Conservation (phyloP, 2,329 filamentous ascomycete genomes). For the Huntiella savannae region DNA sequence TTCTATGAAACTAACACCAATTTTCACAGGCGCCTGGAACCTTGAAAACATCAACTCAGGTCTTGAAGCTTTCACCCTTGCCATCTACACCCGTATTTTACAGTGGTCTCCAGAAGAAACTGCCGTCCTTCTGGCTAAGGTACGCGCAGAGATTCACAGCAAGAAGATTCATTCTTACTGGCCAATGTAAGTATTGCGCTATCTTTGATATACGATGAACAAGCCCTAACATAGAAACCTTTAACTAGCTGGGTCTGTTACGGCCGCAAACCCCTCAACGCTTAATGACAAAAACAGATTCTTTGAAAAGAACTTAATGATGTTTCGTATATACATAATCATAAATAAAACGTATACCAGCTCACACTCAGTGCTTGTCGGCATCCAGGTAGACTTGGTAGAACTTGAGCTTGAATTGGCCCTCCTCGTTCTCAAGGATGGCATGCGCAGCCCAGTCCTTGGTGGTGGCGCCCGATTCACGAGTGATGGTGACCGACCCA, state of each 20-base stretch:
- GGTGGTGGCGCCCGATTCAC: slow-evolving; percentile 14
- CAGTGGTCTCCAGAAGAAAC: slow-evolving; percentile 17
- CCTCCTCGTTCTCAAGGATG: slow-evolving; percentile 25
- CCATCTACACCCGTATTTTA: slow-evolving; percentile 18
- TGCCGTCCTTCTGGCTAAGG: slow-evolving; percentile 15
- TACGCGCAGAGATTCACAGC: slow-evolving; percentile 17
- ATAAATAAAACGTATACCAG: background rate
- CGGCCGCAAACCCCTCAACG: background rate
- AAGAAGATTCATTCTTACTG: slow-evolving; percentile 18
- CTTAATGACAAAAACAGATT: background rate
- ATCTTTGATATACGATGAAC: too few species aligned
- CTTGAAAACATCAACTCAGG: slow-evolving; percentile 12
- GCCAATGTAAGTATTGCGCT: slow-evolving; percentile 16
- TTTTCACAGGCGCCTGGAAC: slow-evolving; percentile 16
- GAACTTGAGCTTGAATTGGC: slow-evolving; percentile 31
- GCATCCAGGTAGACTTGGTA: slow-evolving; percentile 34
- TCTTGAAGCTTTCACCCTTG: slow-evolving; percentile 18
- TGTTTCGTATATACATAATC: background rate
- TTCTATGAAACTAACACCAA: background rate
- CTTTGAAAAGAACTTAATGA: slow-evolving; percentile 1
- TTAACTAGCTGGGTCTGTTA: background rate
- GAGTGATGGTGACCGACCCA: slow-evolving; percentile 16
- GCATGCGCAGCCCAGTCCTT: slow-evolving; percentile 35
- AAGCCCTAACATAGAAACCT: background rate
- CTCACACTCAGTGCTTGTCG: slow-evolving; percentile 1